These are phyloP conservation scores for Talaromyces sp. DNA, from an alignment of 2,329 filamentous ascomycete species.

Conservation along the genomic window DNA sequence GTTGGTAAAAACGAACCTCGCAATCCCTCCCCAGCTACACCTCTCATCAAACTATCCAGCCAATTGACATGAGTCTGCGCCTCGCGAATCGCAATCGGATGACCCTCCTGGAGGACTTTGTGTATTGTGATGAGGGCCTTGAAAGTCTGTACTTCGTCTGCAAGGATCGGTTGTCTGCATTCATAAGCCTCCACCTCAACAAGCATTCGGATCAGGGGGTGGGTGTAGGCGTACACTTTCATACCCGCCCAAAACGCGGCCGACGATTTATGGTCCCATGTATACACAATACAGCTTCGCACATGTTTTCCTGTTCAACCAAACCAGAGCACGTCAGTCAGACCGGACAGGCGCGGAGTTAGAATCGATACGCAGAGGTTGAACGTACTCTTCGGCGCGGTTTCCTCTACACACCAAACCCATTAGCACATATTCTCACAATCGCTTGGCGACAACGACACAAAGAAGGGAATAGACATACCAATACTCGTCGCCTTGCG, in stretches of 20 bases:
- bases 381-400: constrained; percentile 61
- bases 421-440: background rate
- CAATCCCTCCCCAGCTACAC: constrained; percentile 76
- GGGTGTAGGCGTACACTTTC: constrained; percentile 74
- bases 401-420: constrained; percentile 51
- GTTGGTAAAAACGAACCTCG: constrained; percentile 54
- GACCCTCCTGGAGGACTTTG: constrained; percentile 95
- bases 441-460: background rate
- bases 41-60: constrained; percentile 88
- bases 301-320: constrained; percentile 74
- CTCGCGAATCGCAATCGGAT: constrained; percentile 81
- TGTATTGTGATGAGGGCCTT: constrained; percentile 97
- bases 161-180: constrained; percentile 85
- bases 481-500: constrained; percentile 64
- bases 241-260: constrained; percentile 95
- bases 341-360: background rate
- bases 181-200: background rate
- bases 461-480: constrained; percentile 28
- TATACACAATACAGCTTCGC: constrained; percentile 95
- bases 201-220: background rate
- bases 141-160: constrained; percentile 98
- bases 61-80: constrained; percentile 84
- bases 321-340: constrained; percentile 6
- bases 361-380: background rate
- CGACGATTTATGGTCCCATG: constrained; percentile 97